Base-by-base conservation (phyloP, 441 rosid species). In the Dalechampia spathulata region DNA sequence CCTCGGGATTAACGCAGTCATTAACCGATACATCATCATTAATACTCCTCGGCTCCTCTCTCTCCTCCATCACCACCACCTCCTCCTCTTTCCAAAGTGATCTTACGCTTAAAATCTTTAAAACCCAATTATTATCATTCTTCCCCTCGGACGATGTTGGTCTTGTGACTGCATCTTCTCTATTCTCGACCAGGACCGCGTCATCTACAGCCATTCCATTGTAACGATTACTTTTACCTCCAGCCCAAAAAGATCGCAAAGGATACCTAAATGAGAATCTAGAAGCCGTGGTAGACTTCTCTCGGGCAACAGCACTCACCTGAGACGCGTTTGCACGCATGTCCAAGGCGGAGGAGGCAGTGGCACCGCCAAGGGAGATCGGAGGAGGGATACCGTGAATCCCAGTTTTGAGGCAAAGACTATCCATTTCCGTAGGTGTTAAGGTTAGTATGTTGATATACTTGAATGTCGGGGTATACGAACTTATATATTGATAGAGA, bases 31-130 rank as follows among this genome's bases (percentile, higher is more conserved):
- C 57, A 25, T 6, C 49, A 5, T n/a, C 61, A 17, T 37, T 28
- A 25, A 49, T 67, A 59, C n/a, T n/a, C n/a, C n/a, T 52, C 52
- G 43, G 50, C 46, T 11, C 30, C 46, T 16, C 39, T 67, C 28
- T 64, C 68, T 30, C 34, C 34, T 8, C 39, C 39, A 36, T 13
- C 39, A 41, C 20, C 64, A 23, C 6, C 54, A 13, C 27, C 21
- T 53, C 56, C 9, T 57, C 72, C 12, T 71, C 77, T 58, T 69
- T 76, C 86, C 89, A 74, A 23, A 78, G 73, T 0, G 93, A 82
- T 41, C 75, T 72, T n/a, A 82, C 82, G 17, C 79, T 87, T 74
- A 93, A 68, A 80, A 93, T 87, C 95, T 81, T 93, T 78, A 77
- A 50, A 25, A 89, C 86, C 95, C 97, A 87, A 65, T 74, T 89